Percentiles rank a stretch among this genome's conserved stretches.
Evolutionary conservation across 1,284 basidiomycete genomes (phyloP).

Genomic region (Tylopilus orsonianus): DNA sequence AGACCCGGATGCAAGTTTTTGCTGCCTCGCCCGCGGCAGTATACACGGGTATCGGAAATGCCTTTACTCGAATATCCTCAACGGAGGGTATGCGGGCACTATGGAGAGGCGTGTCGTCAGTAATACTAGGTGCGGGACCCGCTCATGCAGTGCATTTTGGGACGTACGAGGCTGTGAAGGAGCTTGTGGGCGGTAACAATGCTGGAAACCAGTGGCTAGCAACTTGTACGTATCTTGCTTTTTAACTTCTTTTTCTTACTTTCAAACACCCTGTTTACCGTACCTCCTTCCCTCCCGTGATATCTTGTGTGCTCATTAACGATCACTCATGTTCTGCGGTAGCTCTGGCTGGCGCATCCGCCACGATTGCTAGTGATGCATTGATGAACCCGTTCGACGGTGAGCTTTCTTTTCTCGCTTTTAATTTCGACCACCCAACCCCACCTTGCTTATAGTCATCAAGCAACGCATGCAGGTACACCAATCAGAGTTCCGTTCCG

Average conservation of each 20-base stretch:
- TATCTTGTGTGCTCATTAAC: neutral
- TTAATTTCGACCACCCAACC: constrained; percentile 11
- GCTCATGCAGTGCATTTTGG: constrained; percentile 99
- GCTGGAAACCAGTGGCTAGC: constrained; percentile 80
- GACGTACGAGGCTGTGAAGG: constrained; percentile 93
- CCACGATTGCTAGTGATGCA: constrained; percentile 94
- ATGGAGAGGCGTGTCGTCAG: constrained; percentile 97
- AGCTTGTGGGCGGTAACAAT: constrained; percentile 83
- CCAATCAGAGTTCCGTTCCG: constrained; percentile 86
- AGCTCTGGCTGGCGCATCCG: constrained; percentile 93
- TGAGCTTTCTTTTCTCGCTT: constrained; percentile 40
- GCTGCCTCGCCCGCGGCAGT: constrained; percentile 79
- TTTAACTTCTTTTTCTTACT: neutral
- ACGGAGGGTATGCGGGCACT: constrained; percentile 90
- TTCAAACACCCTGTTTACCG: neutral
- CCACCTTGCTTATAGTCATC: constrained; percentile 66
- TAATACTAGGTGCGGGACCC: constrained; percentile 95
- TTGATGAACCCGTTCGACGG: constrained; percentile 99
- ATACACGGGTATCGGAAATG: constrained; percentile 88
- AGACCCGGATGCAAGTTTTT: constrained; percentile 99
- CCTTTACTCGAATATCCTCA: constrained; percentile 86
- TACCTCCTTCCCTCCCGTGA: neutral
- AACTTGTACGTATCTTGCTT: constrained; percentile 57
- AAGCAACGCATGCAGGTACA: constrained; percentile 99
- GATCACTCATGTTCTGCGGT: constrained; percentile 11